Evolutionary conservation across 2,329 filamentous ascomycete genomes (phyloP).

Genomic region (Nigrospora oryzae): DNA sequence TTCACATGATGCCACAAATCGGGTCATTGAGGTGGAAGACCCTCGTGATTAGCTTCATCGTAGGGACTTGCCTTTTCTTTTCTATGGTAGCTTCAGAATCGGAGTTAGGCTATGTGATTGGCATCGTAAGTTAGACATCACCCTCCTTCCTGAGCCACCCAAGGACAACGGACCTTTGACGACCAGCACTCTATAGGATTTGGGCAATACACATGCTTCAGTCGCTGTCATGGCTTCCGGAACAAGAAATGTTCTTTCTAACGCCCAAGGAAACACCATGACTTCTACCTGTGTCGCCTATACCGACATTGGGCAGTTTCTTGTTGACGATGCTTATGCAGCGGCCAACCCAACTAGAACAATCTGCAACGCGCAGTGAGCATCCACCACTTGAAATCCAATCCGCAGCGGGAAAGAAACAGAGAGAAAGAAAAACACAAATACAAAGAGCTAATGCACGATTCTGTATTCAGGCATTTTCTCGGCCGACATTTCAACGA

Average conservation of each 20-base stretch:
- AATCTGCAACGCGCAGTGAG: slow-evolving; percentile 78
- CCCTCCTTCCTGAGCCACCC: neutral
- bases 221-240: slow-evolving; percentile 95
- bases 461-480: slow-evolving; percentile 50
- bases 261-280: slow-evolving; percentile 95
- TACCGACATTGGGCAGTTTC: slow-evolving; percentile 91
- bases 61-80: slow-evolving; percentile 87
- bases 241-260: slow-evolving; percentile 90
- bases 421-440: neutral
- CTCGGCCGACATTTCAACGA: slow-evolving; percentile 78
- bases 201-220: slow-evolving; percentile 84
- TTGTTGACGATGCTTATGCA: slow-evolving; percentile 93
- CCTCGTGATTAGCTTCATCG: slow-evolving; percentile 78
- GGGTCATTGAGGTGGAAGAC: slow-evolving; percentile 49
- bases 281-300: slow-evolving; percentile 93
- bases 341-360: slow-evolving; percentile 70
- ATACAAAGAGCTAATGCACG: no score
- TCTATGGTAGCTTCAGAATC: slow-evolving; percentile 76
- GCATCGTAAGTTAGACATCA: slow-evolving; percentile 56
- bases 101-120: slow-evolving; percentile 81
- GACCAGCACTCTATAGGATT: slow-evolving; percentile 39
- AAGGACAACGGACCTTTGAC: neutral
- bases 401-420: neutral
- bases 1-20: no score
- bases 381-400: slow-evolving; percentile 13